Evolutionary conservation across 345 rosid species (phyloP).

Genomic region (Dipteronia sinensis): DNA sequence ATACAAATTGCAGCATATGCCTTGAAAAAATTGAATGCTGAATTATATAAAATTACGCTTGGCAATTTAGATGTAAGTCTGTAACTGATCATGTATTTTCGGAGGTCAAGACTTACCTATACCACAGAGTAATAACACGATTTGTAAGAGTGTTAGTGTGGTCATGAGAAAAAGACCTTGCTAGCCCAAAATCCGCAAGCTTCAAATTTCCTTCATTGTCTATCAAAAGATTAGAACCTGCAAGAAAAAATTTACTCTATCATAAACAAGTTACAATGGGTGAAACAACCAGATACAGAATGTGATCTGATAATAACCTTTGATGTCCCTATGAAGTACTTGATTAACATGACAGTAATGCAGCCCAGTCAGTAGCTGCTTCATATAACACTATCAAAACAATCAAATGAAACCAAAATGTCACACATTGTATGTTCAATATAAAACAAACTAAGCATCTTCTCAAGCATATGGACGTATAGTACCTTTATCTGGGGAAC

Average conservation of each 20-base stretch:
- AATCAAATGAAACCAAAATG: neutral
- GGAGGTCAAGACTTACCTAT: slow-evolving; percentile 52
- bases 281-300: neutral
- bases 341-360: slow-evolving; percentile 94
- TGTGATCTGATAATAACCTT: slow-evolving; percentile 50
- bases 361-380: slow-evolving; percentile 93
- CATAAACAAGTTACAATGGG: neutral
- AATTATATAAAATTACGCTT: neutral
- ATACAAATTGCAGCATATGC: neutral
- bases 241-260: slow-evolving; percentile 7
- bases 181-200: slow-evolving; percentile 97
- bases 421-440: neutral
- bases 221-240: slow-evolving; percentile 97
- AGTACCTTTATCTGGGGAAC: slow-evolving; percentile 93
- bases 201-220: slow-evolving; percentile 91
- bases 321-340: slow-evolving; percentile 96
- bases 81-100: neutral
- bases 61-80: neutral
- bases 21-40: neutral
- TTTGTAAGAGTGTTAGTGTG: slow-evolving; percentile 79
- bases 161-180: slow-evolving; percentile 78
- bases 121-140: slow-evolving; percentile 92
- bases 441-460: neutral
- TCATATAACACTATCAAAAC: slow-evolving; percentile 80
- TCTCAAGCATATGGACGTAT: neutral